Base-by-base conservation (phyloP, 148 eudicot genomes). In the Euryodendron excelsum region DNA sequence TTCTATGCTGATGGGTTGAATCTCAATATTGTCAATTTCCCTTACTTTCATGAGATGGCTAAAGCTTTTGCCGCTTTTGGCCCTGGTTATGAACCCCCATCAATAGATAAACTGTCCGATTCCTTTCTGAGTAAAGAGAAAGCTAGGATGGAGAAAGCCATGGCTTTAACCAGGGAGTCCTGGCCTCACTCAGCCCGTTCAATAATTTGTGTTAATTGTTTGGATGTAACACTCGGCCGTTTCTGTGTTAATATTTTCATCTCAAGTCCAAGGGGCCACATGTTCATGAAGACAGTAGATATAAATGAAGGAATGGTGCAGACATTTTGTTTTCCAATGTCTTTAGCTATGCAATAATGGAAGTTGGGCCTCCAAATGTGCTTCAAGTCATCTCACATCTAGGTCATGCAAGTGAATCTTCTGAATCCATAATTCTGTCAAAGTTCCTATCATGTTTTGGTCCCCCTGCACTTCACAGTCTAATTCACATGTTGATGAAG, bases 401-500 rank as follows among this genome's bases (percentile, higher is more conserved):
- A 55, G 90, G 90, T 20, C 83, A 85, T 64, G 83, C 87, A 76
- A 85, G 88, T 63, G 59, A 65, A 34, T 79, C 84, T 76, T 87
- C 76, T 52, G 86, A 85, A 77, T 83, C 90, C 1, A 45, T 81
- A 65, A 81, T 84, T 30, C 56, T 78, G 33, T 39, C 83, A 21
- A 85, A 82, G 72, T 88, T 27, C 84, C 90, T 53, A 80, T 58
- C 62, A 75, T 88, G 70, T 85, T 88, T 75, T 88, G 90, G 88
- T 88, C 88, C 64, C 90, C 80, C 47, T 88, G 88, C 76, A 84
- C 87, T 44, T 83, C 85, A n/a, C 85, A 88, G 78, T 88, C 88
- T 68, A 76, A 76, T 88, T 71, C 80, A 75, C 67, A 67, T 79
- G 61, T 66, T 88, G n/a, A 79, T 84, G 88, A 87, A 85, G 77